phyloP scores from a whole-genome alignment of 2,329 filamentous ascomycete genomes.

The Trichocomaceae sp. region DNA sequence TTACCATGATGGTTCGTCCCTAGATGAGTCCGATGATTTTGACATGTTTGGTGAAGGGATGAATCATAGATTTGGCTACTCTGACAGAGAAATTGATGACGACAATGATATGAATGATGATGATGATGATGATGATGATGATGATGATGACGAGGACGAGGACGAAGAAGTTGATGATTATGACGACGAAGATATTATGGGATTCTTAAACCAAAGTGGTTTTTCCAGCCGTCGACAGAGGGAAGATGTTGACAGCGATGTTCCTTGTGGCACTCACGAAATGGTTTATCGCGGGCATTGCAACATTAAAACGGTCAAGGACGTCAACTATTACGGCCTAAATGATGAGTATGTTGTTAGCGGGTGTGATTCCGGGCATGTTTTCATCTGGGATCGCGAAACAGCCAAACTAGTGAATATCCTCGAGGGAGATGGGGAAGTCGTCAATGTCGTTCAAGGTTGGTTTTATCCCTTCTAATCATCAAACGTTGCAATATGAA shows the following conservation, averaged over 20 bases:
- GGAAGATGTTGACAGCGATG: conserved; percentile 47
- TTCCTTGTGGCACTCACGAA: conserved; percentile 52
- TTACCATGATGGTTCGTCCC: conserved; percentile 12
- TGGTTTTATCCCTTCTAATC: conserved; percentile 13
- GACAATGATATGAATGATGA: conserved; percentile 26
- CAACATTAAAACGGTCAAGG: conserved; percentile 62
- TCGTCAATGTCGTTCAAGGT: conserved; percentile 64
- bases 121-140: conserved; percentile 26
- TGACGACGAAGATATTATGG: conserved; percentile 24
- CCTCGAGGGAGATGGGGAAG: conserved; percentile 59
- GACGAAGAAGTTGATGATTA: conserved; percentile 25
- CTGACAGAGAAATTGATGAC: conserved; percentile 18
- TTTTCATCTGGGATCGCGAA: conserved; percentile 64
- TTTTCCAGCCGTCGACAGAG: conserved; percentile 41
- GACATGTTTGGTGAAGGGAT: conserved; percentile 8
- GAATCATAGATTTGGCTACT: conserved; percentile 3
- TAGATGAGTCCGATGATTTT: conserved; percentile 19
- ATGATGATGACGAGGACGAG: conserved; percentile 18
- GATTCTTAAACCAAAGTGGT: conserved; percentile 43
- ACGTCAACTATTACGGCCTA: conserved; percentile 62
- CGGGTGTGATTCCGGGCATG: conserved; percentile 58
- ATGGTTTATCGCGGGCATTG: conserved; percentile 58
- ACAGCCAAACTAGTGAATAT: conserved; percentile 57
- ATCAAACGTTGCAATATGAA: not conserved
- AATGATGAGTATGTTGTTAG: conserved; percentile 63